Evolutionary conservation across 139 green algal species (phyloP).

Genomic region (Nannochloris sp.): DNA sequence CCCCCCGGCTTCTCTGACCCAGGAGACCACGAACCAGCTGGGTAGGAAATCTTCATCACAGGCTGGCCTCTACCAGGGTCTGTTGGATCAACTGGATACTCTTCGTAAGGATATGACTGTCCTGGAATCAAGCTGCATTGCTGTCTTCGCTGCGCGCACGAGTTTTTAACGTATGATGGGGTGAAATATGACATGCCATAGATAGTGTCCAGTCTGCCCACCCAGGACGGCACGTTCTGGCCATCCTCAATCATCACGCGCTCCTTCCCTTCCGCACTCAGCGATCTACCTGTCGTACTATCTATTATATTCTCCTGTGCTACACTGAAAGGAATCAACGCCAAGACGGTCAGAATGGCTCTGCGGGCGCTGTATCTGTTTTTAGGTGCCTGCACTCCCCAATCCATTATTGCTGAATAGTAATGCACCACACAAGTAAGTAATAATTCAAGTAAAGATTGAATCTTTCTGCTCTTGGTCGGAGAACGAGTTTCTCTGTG

Average conservation of each 20-base stretch:
- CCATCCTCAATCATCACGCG: background rate
- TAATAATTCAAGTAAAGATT: too few species aligned
- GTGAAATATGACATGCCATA: constrained; percentile 6
- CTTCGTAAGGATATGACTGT: constrained; percentile 8
- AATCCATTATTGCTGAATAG: too few species aligned
- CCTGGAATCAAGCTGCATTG: constrained; percentile 4
- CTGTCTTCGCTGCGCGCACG: background rate
- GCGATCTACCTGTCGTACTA: background rate
- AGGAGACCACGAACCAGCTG: constrained; percentile 12
- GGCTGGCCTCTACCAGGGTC: background rate
- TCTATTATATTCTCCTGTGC: too few species aligned
- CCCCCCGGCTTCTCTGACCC: constrained; percentile 2
- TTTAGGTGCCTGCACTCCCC: too few species aligned
- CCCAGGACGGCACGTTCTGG: background rate
- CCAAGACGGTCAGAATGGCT: too few species aligned
- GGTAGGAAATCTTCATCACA: constrained; percentile 7
- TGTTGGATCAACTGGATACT: constrained; percentile 5
- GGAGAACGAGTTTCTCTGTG: too few species aligned
- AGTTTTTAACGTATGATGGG: background rate
- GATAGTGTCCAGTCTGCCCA: constrained; percentile 5
- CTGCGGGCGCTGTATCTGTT: too few species aligned
- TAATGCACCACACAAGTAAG: too few species aligned
- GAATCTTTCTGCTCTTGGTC: too few species aligned
- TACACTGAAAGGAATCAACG: too few species aligned
- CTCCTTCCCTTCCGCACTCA: background rate